Evolutionary conservation across 768 basidiomycete species (phyloP).

Genomic region (Termitomyces sp.): DNA sequence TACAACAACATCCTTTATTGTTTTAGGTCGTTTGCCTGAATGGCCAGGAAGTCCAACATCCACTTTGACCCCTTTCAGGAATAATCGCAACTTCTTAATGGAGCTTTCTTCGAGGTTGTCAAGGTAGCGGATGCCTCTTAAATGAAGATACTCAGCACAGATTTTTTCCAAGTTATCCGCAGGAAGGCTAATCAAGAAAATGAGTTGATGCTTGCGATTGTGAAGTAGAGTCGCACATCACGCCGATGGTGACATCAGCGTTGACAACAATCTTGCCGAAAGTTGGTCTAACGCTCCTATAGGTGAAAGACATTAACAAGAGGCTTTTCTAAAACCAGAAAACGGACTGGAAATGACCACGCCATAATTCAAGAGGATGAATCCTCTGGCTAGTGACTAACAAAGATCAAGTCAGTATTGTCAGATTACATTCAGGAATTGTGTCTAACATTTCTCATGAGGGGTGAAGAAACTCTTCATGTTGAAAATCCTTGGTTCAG

Average conservation of each 20-base stretch:
- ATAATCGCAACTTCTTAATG: conserved; percentile 20
- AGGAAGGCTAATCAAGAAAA: conserved; percentile 20
- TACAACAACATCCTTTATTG: conserved; percentile 23
- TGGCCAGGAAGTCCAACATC: conserved; percentile 17
- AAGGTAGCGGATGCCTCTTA: conserved; percentile 17
- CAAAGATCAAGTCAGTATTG: background rate
- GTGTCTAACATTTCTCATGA: conserved; percentile 11
- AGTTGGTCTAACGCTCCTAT: conserved; percentile 40
- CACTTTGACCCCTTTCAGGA: conserved; percentile 27
- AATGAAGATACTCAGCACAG: conserved; percentile 16
- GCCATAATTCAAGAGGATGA: conserved; percentile 33
- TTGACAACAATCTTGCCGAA: conserved; percentile 33
- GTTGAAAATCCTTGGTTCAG: conserved; percentile 18
- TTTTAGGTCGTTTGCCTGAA: conserved; percentile 17
- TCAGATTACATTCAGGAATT: background rate
- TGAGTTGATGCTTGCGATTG: background rate
- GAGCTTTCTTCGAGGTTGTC: background rate
- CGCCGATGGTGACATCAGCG: conserved; percentile 37
- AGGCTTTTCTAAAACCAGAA: background rate
- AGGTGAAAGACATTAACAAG: background rate
- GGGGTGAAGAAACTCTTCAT: conserved; percentile 23
- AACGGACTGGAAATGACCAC: conserved; percentile 39
- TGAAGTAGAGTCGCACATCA: conserved; percentile 26
- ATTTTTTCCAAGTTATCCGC: conserved; percentile 16
- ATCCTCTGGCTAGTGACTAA: conserved; percentile 15